phyloP scores from a whole-genome alignment of 2,329 filamentous ascomycete species.

The Fusarium illudens region DNA sequence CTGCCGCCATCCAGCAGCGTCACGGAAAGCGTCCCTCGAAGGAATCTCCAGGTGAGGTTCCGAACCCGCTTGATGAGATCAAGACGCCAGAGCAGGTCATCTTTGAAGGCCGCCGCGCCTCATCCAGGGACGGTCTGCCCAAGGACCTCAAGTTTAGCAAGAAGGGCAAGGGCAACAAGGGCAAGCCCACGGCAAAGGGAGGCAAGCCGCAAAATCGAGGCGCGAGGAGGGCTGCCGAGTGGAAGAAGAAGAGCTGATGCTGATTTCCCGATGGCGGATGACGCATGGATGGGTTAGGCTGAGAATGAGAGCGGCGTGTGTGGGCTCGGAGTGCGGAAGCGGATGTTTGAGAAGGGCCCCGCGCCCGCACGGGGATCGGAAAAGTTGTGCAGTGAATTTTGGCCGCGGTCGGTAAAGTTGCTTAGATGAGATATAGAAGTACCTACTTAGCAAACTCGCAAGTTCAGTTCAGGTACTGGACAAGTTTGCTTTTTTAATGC shows the following conservation, averaged over 20 bases:
- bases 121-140: conserved; percentile 69
- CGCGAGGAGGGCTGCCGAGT: conserved; percentile 52
- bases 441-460: conserved; percentile 5
- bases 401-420: conserved; percentile 11
- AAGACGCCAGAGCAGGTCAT: conserved; percentile 75
- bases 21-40: conserved; percentile 39
- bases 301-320: conserved; percentile 3
- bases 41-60: conserved; percentile 32
- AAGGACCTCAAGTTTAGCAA: conserved; percentile 69
- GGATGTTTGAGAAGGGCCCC: conserved; percentile 16
- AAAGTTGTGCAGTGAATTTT: conserved; percentile 34
- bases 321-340: conserved; percentile 6
- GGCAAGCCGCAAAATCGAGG: conserved; percentile 51
- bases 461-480: conserved; percentile 4
- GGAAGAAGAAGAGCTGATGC: conserved; percentile 53
- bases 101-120: conserved; percentile 84
- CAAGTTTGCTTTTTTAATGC: conserved; percentile 1
- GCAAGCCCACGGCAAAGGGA: conserved; percentile 56
- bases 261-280: not conserved
- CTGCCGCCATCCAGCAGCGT: conserved; percentile 64
- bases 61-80: conserved; percentile 38
- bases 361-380: conserved; percentile 17
- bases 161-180: conserved; percentile 60
- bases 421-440: conserved; percentile 29
- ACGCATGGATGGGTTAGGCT: not conserved